phyloP scores from a whole-genome alignment of 2,329 filamentous ascomycete species.

The Pseudocercospora crystallina region DNA sequence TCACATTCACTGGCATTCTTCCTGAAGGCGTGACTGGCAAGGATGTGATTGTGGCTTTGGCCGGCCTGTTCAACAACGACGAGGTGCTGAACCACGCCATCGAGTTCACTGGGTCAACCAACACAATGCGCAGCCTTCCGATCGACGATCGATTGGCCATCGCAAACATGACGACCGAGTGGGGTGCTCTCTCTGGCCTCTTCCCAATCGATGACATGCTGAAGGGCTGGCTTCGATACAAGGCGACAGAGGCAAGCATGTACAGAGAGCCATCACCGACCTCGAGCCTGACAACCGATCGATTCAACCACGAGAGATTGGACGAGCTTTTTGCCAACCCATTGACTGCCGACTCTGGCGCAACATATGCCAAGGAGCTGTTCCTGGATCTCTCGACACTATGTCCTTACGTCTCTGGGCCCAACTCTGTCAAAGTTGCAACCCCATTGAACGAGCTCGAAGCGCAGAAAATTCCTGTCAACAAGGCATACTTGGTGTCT shows the following conservation, averaged over 20 bases:
- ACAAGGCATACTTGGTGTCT: conserved; percentile 84
- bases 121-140: conserved; percentile 71
- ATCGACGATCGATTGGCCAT: conserved; percentile 75
- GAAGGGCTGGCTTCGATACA: conserved; percentile 70
- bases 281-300: conserved; percentile 50
- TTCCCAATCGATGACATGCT: conserved; percentile 80
- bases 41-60: conserved; percentile 88
- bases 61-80: conserved; percentile 79
- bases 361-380: conserved; percentile 78
- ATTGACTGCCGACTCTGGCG: conserved; percentile 70
- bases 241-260: conserved; percentile 71
- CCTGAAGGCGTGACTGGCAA: conserved; percentile 85
- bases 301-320: conserved; percentile 71
- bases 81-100: conserved; percentile 90
- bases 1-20: conserved; percentile 73
- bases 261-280: conserved; percentile 50
- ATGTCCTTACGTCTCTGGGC: conserved; percentile 79
- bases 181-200: conserved; percentile 69
- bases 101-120: conserved; percentile 78
- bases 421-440: conserved; percentile 86
- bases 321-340: conserved; percentile 70
- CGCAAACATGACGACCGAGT: conserved; percentile 80
- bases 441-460: conserved; percentile 75
- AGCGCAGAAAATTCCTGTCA: conserved; percentile 68
- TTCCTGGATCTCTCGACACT: conserved; percentile 81